phyloP scores from a whole-genome alignment of 768 basidiomycete genomes.

The Leccinum incarnatum region DNA sequence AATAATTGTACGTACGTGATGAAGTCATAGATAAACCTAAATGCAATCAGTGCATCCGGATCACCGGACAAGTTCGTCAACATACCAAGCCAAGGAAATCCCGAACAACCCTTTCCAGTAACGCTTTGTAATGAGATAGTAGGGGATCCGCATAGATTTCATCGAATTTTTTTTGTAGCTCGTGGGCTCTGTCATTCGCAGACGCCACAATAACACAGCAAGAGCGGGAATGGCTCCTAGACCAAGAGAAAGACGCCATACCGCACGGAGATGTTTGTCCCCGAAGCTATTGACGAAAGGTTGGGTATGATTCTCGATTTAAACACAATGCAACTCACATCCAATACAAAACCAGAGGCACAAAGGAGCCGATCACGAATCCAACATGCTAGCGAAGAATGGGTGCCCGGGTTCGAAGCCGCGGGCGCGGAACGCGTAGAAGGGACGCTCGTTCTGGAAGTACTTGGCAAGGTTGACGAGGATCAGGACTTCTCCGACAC shows the following conservation, averaged over 20 bases:
- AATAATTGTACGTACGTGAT: conserved; percentile 52
- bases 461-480: too few relatives aligned
- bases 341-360: conserved; percentile 85
- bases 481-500: too few relatives aligned
- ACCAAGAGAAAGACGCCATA: conserved; percentile 86
- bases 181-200: conserved; percentile 78
- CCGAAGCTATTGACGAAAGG: conserved; percentile 53
- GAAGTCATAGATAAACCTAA: conserved; percentile 76
- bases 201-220: conserved; percentile 82
- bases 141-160: conserved; percentile 72
- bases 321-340: conserved; percentile 50
- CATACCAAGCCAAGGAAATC: conserved; percentile 72
- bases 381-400: too few relatives aligned
- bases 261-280: conserved; percentile 72
- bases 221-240: conserved; percentile 80
- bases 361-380: conserved; percentile 76
- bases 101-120: conserved; percentile 78
- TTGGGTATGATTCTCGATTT: background rate
- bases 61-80: background rate
- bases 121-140: conserved; percentile 68
- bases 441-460: too few relatives aligned
- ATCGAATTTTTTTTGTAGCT: conserved; percentile 76
- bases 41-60: conserved; percentile 1
- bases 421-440: too few relatives aligned
- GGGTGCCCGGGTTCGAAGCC: too few relatives aligned